Base-by-base conservation (phyloP, 2,329 filamentous ascomycete species). In the Neonectria ditissima region DNA sequence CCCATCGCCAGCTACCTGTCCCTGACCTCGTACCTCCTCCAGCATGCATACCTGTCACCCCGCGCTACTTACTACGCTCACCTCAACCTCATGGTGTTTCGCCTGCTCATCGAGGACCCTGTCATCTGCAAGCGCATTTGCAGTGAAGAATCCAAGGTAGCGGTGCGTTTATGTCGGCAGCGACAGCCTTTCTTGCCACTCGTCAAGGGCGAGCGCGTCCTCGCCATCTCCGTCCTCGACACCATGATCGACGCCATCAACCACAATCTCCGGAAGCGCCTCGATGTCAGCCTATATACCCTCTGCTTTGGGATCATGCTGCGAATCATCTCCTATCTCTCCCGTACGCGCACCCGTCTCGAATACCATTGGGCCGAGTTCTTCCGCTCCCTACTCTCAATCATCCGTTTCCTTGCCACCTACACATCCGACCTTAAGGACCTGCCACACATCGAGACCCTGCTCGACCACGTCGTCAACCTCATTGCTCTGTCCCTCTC, bases 341-440 rank as follows among this genome's bases (percentile, higher is more conserved):
- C 92, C 47, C 90, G 92, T 68, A 92, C 91, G 52, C 90, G 93
- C 72, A 94, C 91, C 32, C 91, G 96, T 34, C 84, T 98, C 18
- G 80, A 84, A 16, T 97, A 97, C 77, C 96, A 99, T 80, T 99
- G 96, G 96, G 90, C 93, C 1, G 94, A 98, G 73, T 87, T 99
- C 28, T 99, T 97, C 89, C 90, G 94, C 54, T 92, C 92, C 2
- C 84, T 99, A 4, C 86, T 98, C 11, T 91, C 93, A 5, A 89
- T 99, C 22, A 89, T 97, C 68, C 91, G 93, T 45, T 99, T 99
- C 81, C 84, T 98, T 47, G 93, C 92, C 2, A 94, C 91, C 26
- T 99, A 99, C 76, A 88, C 91, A 4, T 81, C 88, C 6, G 94
- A 97, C 72, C 82, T 99, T 28, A 89, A 90, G 69, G 83, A 83